These are phyloP conservation scores for Penicillium atrosanguineum DNA, from an alignment of 495 filamentous ascomycete genomes.

Conservation along the genomic window DNA sequence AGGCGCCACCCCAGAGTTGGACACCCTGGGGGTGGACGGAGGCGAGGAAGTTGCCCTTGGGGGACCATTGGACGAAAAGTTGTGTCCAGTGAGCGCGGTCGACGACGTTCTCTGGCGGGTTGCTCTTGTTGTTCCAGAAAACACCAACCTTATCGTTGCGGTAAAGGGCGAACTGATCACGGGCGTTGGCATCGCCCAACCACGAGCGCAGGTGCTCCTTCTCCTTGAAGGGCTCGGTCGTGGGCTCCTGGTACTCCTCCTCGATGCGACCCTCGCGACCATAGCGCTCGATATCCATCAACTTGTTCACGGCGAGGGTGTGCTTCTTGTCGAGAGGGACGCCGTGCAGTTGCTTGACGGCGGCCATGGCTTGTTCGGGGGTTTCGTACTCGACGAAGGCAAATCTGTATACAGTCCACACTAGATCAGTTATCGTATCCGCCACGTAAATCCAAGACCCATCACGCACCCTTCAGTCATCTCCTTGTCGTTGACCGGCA, in stretches of 20 bases:
- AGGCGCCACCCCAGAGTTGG: constrained; percentile 89
- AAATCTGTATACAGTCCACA: constrained; percentile 51
- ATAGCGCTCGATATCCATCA: constrained; percentile 96
- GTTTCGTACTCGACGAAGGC: constrained; percentile 96
- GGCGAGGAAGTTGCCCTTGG: constrained; percentile 86
- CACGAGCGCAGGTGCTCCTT: constrained; percentile 95
- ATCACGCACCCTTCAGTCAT: constrained; percentile 77
- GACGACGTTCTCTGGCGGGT: constrained; percentile 80
- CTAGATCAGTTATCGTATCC: constrained; percentile 12
- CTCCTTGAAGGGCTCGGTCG: constrained; percentile 76
- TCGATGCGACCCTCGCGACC: constrained; percentile 89
- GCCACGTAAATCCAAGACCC: background rate
- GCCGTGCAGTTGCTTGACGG: constrained; percentile 79
- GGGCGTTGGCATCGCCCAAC: constrained; percentile 78
- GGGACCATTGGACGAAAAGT: constrained; percentile 95
- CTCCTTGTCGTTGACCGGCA: constrained; percentile 82
- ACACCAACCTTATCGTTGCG: constrained; percentile 86
- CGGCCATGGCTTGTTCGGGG: constrained; percentile 83
- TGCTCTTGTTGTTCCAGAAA: constrained; percentile 97
- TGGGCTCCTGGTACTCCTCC: constrained; percentile 79
- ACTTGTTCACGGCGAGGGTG: constrained; percentile 91
- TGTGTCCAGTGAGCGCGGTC: constrained; percentile 96
- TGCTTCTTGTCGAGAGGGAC: constrained; percentile 91
- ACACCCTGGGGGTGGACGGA: constrained; percentile 95
- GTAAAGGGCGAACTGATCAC: constrained; percentile 94